Base-by-base conservation (phyloP, 1,284 basidiomycete species). In the Coniferiporia weirii region DNA sequence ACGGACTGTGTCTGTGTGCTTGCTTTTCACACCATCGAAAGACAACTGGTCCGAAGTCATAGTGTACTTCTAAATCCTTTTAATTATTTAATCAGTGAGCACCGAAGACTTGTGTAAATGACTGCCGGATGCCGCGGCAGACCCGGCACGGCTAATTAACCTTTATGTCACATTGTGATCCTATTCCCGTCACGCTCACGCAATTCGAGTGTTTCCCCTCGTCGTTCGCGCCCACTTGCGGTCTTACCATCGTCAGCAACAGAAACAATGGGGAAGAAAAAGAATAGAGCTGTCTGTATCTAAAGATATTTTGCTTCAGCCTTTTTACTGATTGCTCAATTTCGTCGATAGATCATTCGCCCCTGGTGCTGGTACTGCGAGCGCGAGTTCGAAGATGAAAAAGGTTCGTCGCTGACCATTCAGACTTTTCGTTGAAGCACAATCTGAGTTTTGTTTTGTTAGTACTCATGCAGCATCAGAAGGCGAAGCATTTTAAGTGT, bases 281-380 rank as follows among this genome's bases (percentile, higher is more conserved):
- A 81, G 66, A 89, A 87, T 72, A 87, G 87, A 79, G 87, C 61
- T 40, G 65, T 65, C 56, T 20, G 65, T 48, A 20, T 40, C 49
- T 20, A 17, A 53, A 35, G 13, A 38, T n/a, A n/a, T n/a, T 3
- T 13, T 36, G 27, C 48, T 2, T 32, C 12, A 59, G 53, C 52
- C 17, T 59, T 54, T 38, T 43, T 52, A 15, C 38, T 27, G 38
- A 2, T 12, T 40, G 15, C 27, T 64, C n/a, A 58, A 49, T 13
- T 32, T 50, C 40, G 55, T 45, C 32, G 52, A 4, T 63, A 94
- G 92, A 76, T 93, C 61, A 83, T 95, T 66, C 88, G 91, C 45
- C 93, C 93, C 17, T 95, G 93, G 93, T 96, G 93, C 77, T 98
- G 95, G 96, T 98, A 98, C 74, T 98, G 95, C 80, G 96, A 99